Percentiles rank a stretch among this genome's conserved stretches.
Conservation (phyloP, 2,329 filamentous ascomycete genomes). For the Phyllosticta citribraziliensis region DNA sequence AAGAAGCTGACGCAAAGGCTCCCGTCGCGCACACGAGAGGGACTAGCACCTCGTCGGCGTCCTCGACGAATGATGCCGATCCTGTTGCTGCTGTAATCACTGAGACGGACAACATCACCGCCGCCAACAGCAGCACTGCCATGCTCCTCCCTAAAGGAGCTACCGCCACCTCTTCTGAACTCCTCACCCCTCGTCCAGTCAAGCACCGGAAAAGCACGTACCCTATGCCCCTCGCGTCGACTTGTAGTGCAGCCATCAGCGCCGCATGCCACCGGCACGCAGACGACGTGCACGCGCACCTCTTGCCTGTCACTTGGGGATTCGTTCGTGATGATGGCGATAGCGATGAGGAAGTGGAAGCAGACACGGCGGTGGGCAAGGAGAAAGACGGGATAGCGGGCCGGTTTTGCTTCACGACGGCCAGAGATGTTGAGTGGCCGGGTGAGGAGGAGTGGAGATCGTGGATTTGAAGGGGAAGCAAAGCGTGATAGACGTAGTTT, state of each 20-base stretch:
- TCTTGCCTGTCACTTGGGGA: conserved; percentile 21
- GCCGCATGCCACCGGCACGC: conserved; percentile 21
- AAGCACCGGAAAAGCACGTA: not conserved
- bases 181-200: not conserved
- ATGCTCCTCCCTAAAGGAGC: not conserved
- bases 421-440: not conserved
- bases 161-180: not conserved
- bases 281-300: conserved; percentile 13
- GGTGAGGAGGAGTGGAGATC: not conserved
- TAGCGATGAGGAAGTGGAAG: conserved; percentile 4
- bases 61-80: too few relatives aligned
- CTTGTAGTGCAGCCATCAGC: conserved; percentile 24
- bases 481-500: too few relatives aligned
- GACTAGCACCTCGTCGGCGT: too few relatives aligned
- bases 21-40: too few relatives aligned
- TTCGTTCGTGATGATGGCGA: conserved; percentile 10
- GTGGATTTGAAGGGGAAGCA: not conserved
- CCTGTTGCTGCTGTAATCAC: too few relatives aligned
- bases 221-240: conserved; percentile 19
- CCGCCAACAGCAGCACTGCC: not conserved
- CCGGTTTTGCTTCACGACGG: not conserved
- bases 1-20: too few relatives aligned
- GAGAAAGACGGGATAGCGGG: not conserved
- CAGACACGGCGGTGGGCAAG: too few relatives aligned
- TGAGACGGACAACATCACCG: not conserved